Conservation (phyloP, 371 early-diverging fungal genomes). For the Mortierella sp. region DNA sequence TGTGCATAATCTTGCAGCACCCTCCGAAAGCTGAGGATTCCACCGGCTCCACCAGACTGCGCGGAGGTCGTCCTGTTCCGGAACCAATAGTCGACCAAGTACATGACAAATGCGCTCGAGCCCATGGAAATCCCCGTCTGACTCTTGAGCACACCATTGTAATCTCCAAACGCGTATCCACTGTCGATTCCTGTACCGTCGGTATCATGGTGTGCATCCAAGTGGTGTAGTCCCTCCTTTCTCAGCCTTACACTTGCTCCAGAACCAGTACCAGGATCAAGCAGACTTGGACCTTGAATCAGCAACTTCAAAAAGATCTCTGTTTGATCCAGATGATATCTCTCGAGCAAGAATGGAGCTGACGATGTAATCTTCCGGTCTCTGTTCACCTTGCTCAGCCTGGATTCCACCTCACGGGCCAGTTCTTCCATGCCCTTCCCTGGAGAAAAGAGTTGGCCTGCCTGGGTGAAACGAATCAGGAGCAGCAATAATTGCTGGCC, state of each 20-base stretch:
- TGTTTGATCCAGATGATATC: conserved; percentile 36
- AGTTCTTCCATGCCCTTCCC: conserved; percentile 36
- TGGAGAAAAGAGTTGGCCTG: conserved; percentile 16
- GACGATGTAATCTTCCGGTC: conserved; percentile 16
- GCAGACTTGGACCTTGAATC: conserved; percentile 34
- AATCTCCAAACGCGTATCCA: conserved; percentile 7
- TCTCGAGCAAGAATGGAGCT: conserved; percentile 15
- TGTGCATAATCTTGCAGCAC: conserved; percentile 37
- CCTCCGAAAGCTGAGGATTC: conserved; percentile 12
- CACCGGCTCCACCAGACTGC: not conserved
- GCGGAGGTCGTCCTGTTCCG: conserved; percentile 17
- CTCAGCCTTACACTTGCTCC: conserved; percentile 23
- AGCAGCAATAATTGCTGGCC: conserved; percentile 36
- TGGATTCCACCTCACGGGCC: conserved; percentile 25
- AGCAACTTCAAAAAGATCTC: conserved; percentile 37
- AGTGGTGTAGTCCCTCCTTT: not conserved
- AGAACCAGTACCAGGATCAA: conserved; percentile 39
- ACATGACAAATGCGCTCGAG: conserved; percentile 39
- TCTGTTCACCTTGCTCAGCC: conserved; percentile 31
- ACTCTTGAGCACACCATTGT: conserved; percentile 18
- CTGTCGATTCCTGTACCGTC: too few species aligned
- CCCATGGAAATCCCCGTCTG: conserved; percentile 28
- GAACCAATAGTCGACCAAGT: conserved; percentile 39
- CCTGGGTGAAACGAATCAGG: conserved; percentile 30
- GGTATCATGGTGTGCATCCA: not conserved